Base-by-base conservation (phyloP, 2,329 filamentous ascomycete species). In the Talaromyces albobiverticillius region DNA sequence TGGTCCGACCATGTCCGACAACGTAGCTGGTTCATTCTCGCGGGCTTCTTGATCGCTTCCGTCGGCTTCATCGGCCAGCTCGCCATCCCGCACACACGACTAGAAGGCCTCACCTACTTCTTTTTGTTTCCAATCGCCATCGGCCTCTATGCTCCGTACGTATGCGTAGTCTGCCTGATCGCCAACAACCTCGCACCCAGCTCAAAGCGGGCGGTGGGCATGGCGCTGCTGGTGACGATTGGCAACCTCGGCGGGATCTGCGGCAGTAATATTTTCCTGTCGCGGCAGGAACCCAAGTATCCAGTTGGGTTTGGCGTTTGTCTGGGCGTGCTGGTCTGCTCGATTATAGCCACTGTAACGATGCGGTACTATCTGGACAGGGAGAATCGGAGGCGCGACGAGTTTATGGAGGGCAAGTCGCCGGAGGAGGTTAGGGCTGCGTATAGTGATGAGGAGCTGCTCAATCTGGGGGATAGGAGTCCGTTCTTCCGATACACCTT, bases 211-310 rank as follows among this genome's bases (percentile, higher is more conserved):
- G 71, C 70, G 5, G 66, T 76, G 6, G 73, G 70, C 3, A 72
- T 71, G 60, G 75, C 67, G 1, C 66, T 75, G 60, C 70, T 73
- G 61, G 63, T 71, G 3, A 72, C 72, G 2, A 71, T 77, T 18
- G 75, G 73, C n/a, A 77, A 76, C 59, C 75, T 72, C 53, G 75
- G 71, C 46, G 75, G 73, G 46, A 72, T 77, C 49, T 64, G 77
- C 7, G 68, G 68, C 4, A 64, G 67, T 23, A 75, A 75, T 54
- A 65, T 77, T 5, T 77, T 77, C 56, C 70, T 77, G 57, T 65
- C 63, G 9, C 55, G 51, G 3, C 64, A 77, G 59, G 61, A 66
- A 3, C 74, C 73, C 3, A 62, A 52, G 42, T 55, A 51, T 26
- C 53, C 53, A 8, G 53, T 55, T 16, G 53, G 53, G 11, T 56